Evolutionary conservation across 306 rosid genomes (phyloP).

Genomic region (Morella rubra): DNA sequence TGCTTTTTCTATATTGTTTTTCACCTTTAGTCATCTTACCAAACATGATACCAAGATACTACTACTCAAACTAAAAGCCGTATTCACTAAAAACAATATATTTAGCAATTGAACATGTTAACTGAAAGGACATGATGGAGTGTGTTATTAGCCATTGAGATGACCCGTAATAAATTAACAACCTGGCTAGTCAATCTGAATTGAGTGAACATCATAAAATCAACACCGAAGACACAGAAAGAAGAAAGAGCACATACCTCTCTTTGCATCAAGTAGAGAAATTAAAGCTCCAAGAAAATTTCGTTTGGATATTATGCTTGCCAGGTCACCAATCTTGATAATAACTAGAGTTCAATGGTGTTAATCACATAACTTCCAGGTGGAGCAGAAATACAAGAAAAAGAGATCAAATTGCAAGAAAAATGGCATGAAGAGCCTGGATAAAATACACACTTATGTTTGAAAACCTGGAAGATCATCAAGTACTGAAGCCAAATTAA

Average conservation of each 20-base stretch:
- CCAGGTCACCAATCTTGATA: neutral
- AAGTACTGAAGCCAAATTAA: neutral
- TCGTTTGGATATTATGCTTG: neutral
- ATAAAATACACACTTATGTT: neutral
- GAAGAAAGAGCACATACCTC: conserved; percentile 1
- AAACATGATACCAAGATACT: no score
- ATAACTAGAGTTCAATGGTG: neutral
- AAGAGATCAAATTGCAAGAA: neutral
- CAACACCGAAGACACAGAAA: neutral
- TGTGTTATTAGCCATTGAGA: neutral
- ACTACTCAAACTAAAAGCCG: neutral
- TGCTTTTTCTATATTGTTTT: no score
- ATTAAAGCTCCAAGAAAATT: conserved; percentile 4
- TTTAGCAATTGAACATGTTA: neutral
- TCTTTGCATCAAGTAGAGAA: neutral
- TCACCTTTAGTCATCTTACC: no score
- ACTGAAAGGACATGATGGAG: neutral
- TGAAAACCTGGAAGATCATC: neutral
- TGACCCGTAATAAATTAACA: neutral
- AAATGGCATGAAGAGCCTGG: neutral
- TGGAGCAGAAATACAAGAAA: neutral
- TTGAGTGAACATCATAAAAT: neutral
- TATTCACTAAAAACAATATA: neutral
- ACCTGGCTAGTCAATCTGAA: neutral
- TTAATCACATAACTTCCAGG: neutral